A percentile compares a stretch with the other conserved stretches of the same genome.
These are phyloP conservation scores for Pseudogymnoascus sp. DNA, from an alignment of 2,329 filamentous ascomycete genomes.

Conservation along the genomic window DNA sequence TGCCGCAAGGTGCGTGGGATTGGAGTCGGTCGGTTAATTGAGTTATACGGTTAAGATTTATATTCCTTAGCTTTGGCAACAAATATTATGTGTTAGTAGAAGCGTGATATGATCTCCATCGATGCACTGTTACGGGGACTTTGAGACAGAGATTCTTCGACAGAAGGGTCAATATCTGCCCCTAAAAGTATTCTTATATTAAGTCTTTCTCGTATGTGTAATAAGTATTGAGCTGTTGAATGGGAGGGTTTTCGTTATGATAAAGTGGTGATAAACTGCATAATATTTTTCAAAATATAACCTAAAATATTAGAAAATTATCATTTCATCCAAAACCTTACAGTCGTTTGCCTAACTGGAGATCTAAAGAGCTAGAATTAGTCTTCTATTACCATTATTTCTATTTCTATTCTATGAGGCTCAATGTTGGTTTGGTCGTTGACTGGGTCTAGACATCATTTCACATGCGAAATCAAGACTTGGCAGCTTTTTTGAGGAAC, in stretches of 20 bases:
- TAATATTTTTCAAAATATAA: neutral
- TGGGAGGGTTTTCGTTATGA: neutral
- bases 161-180: neutral
- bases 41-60: neutral
- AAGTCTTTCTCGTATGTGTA: neutral
- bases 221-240: neutral
- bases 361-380: neutral
- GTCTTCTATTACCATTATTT: neutral
- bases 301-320: neutral
- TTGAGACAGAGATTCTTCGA: neutral
- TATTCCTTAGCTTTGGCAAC: neutral
- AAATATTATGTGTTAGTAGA: neutral
- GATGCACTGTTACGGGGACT: neutral
- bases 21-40: neutral
- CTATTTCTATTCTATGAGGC: neutral
- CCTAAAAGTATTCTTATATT: neutral
- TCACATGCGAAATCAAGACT: slow-evolving; percentile 5
- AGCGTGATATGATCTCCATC: neutral
- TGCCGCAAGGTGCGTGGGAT: neutral
- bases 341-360: neutral
- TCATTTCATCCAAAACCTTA: neutral
- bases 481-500: neutral
- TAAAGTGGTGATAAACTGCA: neutral
- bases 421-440: neutral
- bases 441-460: neutral